Evolutionary conservation across 75 land plant species (phyloP).

Genomic region (Picea glauca): DNA sequence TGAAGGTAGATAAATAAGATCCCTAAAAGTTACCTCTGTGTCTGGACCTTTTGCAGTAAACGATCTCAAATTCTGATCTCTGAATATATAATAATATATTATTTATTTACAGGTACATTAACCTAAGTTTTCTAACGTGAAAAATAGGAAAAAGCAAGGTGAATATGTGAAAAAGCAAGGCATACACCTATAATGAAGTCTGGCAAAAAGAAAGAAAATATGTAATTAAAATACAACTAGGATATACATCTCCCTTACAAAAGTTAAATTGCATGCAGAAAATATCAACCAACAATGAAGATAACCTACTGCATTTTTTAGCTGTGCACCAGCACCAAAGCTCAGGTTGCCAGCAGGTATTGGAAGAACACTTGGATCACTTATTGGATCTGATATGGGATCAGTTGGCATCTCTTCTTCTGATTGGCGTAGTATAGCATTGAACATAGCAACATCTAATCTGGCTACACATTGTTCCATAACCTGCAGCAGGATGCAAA

Average conservation of each 20-base stretch:
- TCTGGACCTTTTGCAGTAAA: not conserved
- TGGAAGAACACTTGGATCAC: conserved; percentile 81
- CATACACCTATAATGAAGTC: not conserved
- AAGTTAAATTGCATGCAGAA: not conserved
- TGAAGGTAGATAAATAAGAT: not conserved
- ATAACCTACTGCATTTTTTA: conserved; percentile 86
- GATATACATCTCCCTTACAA: not conserved
- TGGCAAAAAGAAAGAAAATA: not conserved
- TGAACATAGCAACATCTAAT: conserved; percentile 97
- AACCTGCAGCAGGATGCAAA: conserved; percentile 41
- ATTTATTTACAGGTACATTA: too few species aligned
- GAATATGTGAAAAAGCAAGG: not conserved
- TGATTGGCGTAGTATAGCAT: conserved; percentile 91
- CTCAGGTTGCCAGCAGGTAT: conserved; percentile 82
- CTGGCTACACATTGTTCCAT: conserved; percentile 81
- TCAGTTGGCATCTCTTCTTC: conserved; percentile 88
- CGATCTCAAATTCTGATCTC: not conserved
- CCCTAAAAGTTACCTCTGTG: not conserved
- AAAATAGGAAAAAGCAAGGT: too few species aligned
- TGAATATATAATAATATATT: too few species aligned
- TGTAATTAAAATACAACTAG: not conserved
- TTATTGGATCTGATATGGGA: conserved; percentile 94
- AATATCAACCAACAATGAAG: not conserved
- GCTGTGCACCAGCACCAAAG: conserved; percentile 94
- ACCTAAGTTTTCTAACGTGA: too few species aligned